Conservation (phyloP, 306 rosid genomes). For the Cucumis hystrix region DNA sequence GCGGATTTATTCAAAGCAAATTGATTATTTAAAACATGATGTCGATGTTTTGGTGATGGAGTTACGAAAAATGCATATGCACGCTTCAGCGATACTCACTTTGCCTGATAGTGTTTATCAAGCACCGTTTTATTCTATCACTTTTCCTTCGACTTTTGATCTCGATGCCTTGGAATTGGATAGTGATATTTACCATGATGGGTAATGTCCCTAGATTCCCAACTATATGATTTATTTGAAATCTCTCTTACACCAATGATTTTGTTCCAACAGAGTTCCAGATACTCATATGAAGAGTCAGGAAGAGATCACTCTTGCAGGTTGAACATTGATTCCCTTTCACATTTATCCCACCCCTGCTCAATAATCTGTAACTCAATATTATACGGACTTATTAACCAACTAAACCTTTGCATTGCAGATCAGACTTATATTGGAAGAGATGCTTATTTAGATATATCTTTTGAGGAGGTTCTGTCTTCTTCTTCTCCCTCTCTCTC, state of each 20-base stretch:
- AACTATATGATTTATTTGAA: not conserved
- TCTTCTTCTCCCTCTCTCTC: not conserved
- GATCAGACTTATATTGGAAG: conserved; percentile 37
- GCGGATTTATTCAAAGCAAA: conserved; percentile 78
- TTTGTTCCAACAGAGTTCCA: conserved; percentile 25
- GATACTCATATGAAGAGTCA: conserved; percentile 36
- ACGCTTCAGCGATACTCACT: conserved; percentile 30
- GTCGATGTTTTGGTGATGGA: conserved; percentile 21
- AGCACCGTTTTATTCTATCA: conserved; percentile 55
- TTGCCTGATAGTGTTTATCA: conserved; percentile 56
- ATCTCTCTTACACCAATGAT: not conserved
- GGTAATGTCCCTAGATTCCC: conserved; percentile 23
- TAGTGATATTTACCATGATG: conserved; percentile 4
- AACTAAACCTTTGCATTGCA: conserved; percentile 15
- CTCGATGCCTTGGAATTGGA: conserved; percentile 51
- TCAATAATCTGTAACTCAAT: not conserved
- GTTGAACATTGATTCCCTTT: conserved; percentile 15
- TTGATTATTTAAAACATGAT: conserved; percentile 55
- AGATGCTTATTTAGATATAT: conserved; percentile 32
- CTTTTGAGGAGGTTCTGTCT: conserved; percentile 54
- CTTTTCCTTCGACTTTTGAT: conserved; percentile 50
- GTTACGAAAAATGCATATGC: conserved; percentile 18
- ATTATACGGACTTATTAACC: not conserved
- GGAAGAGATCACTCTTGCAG: conserved; percentile 67
- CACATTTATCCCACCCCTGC: not conserved